phyloP scores from a whole-genome alignment of 2,329 filamentous ascomycete genomes.

The Neofusicoccum ribis region DNA sequence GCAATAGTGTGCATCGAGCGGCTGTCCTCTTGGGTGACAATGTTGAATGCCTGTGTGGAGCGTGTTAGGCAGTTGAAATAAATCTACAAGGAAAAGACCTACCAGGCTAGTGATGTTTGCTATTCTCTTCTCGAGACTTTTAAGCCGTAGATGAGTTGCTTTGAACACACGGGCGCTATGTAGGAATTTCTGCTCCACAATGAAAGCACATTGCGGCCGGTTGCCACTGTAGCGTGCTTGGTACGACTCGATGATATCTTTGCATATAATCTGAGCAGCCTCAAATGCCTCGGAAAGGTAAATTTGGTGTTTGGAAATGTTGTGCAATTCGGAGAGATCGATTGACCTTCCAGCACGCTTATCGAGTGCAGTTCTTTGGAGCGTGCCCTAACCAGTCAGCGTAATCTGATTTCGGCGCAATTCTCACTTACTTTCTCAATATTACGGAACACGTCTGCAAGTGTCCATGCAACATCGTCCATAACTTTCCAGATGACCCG shows the following conservation, averaged over 20 bases:
- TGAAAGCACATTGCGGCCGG: constrained; percentile 15
- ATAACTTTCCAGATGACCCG: constrained; percentile 34
- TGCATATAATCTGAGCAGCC: constrained; percentile 30
- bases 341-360: constrained; percentile 25
- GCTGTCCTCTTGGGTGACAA: constrained; percentile 42
- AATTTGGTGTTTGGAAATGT: constrained; percentile 41
- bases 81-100: not conserved
- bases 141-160: constrained; percentile 35
- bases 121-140: constrained; percentile 38
- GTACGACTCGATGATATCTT: constrained; percentile 27
- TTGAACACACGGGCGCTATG: constrained; percentile 32
- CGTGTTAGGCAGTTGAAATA: not conserved
- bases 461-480: constrained; percentile 31
- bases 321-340: constrained; percentile 36
- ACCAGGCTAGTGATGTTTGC: constrained; percentile 40
- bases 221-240: not conserved
- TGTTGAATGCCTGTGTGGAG: constrained; percentile 34
- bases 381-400: constrained; percentile 26
- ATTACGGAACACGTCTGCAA: constrained; percentile 32
- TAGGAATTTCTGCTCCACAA: constrained; percentile 21
- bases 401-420: not conserved
- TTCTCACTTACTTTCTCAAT: constrained; percentile 32
- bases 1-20: constrained; percentile 50
- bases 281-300: constrained; percentile 39
- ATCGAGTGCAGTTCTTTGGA: constrained; percentile 26